phyloP scores from a whole-genome alignment of 805 yeast species.

The Candida chilensis region DNA sequence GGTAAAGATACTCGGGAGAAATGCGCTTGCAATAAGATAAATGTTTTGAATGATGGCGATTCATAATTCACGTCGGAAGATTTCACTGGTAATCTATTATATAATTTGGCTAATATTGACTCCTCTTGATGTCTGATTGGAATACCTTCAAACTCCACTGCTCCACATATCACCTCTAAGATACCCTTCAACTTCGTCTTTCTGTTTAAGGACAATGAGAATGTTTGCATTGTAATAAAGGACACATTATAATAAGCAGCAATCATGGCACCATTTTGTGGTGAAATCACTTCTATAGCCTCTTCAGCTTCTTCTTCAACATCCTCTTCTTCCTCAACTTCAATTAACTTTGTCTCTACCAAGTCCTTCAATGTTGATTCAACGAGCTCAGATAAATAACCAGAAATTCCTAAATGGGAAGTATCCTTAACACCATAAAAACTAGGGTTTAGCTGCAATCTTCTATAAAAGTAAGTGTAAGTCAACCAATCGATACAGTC shows the following conservation, averaged over 20 bases:
- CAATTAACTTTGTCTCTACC: conserved; percentile 50
- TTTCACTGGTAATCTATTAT: conserved; percentile 58
- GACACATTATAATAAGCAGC: conserved; percentile 66
- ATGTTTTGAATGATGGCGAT: conserved; percentile 61
- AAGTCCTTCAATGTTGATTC: conserved; percentile 65
- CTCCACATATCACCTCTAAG: conserved; percentile 55
- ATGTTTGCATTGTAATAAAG: conserved; percentile 56
- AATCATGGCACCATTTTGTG: conserved; percentile 66
- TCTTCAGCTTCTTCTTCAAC: conserved; percentile 19
- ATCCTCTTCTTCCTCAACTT: conserved; percentile 33
- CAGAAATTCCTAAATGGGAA: conserved; percentile 64
- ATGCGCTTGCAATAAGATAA: conserved; percentile 73
- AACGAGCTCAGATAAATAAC: conserved; percentile 73
- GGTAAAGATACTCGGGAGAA: conserved; percentile 59
- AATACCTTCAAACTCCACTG: conserved; percentile 62
- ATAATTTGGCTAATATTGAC: conserved; percentile 32
- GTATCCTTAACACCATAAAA: conserved; percentile 72
- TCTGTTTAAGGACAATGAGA: conserved; percentile 38
- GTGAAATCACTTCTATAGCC: conserved; percentile 31
- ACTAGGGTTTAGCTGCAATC: conserved; percentile 78
- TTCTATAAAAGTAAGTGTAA: conserved; percentile 70
- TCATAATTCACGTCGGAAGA: conserved; percentile 18
- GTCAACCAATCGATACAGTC: conserved; percentile 91
- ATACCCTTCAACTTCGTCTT: conserved; percentile 53
- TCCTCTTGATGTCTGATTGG: conserved; percentile 60